A percentile compares a stretch with the other conserved stretches of the same genome.
These are phyloP conservation scores for Nelumbo lutea DNA, from an alignment of 164 flowering plant genomes.

Conservation along the genomic window DNA sequence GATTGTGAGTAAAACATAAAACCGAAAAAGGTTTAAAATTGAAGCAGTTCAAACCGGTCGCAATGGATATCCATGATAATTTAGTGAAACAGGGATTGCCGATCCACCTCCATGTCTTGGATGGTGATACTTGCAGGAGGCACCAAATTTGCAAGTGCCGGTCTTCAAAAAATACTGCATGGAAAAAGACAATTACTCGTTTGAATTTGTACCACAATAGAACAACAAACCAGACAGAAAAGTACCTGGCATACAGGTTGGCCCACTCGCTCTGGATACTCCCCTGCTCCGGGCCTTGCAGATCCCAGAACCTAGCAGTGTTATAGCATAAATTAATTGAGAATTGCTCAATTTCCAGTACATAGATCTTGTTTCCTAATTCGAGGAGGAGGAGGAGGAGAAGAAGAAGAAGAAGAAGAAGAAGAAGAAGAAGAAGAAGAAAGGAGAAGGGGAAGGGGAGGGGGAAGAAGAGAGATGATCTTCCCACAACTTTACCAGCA, in stretches of 20 bases:
- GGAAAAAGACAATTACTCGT: neutral
- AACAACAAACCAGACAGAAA: neutral
- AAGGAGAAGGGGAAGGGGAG: neutral
- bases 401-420: neutral
- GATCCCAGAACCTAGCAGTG: constrained; percentile 53
- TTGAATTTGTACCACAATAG: neutral
- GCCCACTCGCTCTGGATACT: constrained; percentile 80
- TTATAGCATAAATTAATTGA: neutral
- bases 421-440: neutral
- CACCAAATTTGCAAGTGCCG: constrained; percentile 88
- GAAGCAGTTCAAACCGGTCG: constrained; percentile 60
- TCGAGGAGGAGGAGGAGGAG: too few relatives aligned
- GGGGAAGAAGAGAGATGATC: neutral
- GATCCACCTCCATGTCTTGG: constrained; percentile 69
- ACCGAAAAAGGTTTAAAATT: neutral
- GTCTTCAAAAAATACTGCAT: constrained; percentile 85
- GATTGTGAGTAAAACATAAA: neutral
- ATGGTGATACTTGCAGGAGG: constrained; percentile 94
- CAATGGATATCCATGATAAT: constrained; percentile 76
- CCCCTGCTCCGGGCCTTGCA: constrained; percentile 45
- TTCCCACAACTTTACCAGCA: neutral
- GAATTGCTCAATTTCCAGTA: neutral
- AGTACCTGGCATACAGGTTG: constrained; percentile 89
- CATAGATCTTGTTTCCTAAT: neutral
- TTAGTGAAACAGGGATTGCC: constrained; percentile 45